phyloP scores from a whole-genome alignment of 2,329 filamentous ascomycete genomes.

The Botryotinia convoluta region DNA sequence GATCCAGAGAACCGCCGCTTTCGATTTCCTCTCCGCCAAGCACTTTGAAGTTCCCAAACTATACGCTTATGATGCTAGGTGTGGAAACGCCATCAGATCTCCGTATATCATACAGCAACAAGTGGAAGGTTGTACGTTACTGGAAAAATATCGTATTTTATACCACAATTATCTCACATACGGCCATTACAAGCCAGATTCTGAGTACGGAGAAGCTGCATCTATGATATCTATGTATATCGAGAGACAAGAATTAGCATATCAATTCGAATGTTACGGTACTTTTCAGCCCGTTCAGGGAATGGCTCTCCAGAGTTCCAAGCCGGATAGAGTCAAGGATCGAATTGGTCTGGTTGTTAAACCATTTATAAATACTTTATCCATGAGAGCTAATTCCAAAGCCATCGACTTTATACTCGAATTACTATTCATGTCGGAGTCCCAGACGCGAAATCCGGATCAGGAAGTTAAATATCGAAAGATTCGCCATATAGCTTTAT shows the following conservation, averaged over 20 bases:
- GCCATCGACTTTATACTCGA: not conserved
- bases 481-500: not conserved
- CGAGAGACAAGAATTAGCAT: not conserved
- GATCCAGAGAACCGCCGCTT: not conserved
- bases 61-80: not conserved
- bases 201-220: not conserved
- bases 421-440: not conserved
- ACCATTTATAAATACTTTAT: not conserved
- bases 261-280: not conserved
- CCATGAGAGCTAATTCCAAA: not conserved
- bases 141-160: not conserved
- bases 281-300: not conserved
- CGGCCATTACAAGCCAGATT: not conserved
- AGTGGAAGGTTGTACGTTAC: not conserved
- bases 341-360: not conserved
- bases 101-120: not conserved
- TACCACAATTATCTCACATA: not conserved
- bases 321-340: not conserved
- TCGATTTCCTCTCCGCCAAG: not conserved
- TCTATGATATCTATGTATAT: not conserved
- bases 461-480: not conserved
- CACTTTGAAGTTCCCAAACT: not conserved
- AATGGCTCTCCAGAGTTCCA: not conserved
- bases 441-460: not conserved
- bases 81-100: not conserved